phyloP scores from a whole-genome alignment of 2,329 filamentous ascomycete genomes.

The Penicillium sp. region DNA sequence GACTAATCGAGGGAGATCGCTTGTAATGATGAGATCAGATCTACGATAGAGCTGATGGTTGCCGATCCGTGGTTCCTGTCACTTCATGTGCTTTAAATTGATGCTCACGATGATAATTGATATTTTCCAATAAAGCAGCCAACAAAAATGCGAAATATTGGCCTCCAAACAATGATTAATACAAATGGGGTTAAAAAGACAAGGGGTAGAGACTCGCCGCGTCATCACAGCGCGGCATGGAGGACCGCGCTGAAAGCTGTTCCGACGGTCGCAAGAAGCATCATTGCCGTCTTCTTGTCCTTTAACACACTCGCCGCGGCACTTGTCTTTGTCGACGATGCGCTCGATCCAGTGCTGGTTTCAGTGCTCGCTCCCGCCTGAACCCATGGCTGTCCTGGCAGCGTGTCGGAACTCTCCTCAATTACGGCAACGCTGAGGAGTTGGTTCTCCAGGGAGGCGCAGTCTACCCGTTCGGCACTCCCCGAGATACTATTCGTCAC shows the following conservation, averaged over 20 bases:
- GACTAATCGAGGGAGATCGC: conserved; percentile 16
- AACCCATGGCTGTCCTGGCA: conserved; percentile 36
- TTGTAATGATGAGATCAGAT: conserved; percentile 6
- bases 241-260: conserved; percentile 2
- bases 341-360: conserved; percentile 7
- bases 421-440: conserved; percentile 25
- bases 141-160: neutral
- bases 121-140: neutral
- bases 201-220: conserved; percentile 15
- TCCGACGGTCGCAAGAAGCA: conserved; percentile 12
- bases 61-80: neutral
- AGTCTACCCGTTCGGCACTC: conserved; percentile 33
- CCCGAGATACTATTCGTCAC: conserved; percentile 68
- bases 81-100: neutral
- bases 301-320: neutral
- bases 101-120: neutral
- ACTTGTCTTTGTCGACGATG: conserved; percentile 14
- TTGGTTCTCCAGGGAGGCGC: conserved; percentile 34
- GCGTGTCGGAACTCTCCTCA: conserved; percentile 29
- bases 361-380: conserved; percentile 16
- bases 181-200: conserved; percentile 1
- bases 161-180: neutral
- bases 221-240: conserved; percentile 14
- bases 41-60: neutral
- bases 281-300: neutral